Evolutionary conservation across 768 basidiomycete genomes (phyloP).

Genomic region (Steccherinum ochraceum): DNA sequence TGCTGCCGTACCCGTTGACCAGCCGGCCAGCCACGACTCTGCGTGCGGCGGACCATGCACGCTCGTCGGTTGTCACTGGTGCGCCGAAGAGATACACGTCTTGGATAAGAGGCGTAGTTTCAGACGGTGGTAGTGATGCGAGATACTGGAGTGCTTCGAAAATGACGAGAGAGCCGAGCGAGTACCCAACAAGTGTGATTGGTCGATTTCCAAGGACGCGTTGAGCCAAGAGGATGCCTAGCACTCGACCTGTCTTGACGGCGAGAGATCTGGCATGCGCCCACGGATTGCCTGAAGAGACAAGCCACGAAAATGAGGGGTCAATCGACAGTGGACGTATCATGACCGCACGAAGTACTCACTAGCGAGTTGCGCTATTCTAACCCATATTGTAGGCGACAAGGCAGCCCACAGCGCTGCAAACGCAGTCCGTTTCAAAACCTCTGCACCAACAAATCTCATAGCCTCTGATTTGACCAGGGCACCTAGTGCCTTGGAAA

Average conservation of each 20-base stretch:
- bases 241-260: slow-evolving; percentile 45
- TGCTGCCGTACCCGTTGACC: slow-evolving; percentile 45
- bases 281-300: slow-evolving; percentile 48
- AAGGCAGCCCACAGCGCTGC: slow-evolving; percentile 42
- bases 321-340: neutral
- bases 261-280: slow-evolving; percentile 49
- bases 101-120: slow-evolving; percentile 43
- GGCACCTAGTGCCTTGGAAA: slow-evolving; percentile 40
- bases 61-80: slow-evolving; percentile 35
- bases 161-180: slow-evolving; percentile 49
- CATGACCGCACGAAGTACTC: slow-evolving; percentile 10
- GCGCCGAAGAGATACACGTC: slow-evolving; percentile 52
- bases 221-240: slow-evolving; percentile 43
- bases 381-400: slow-evolving; percentile 43
- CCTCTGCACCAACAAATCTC: slow-evolving; percentile 41
- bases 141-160: slow-evolving; percentile 49
- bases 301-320: too few relatives aligned
- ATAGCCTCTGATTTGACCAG: slow-evolving; percentile 43
- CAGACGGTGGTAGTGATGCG: slow-evolving; percentile 33
- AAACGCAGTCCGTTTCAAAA: slow-evolving; percentile 45
- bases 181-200: slow-evolving; percentile 50
- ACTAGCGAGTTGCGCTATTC: slow-evolving; percentile 51
- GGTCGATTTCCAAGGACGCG: slow-evolving; percentile 50
- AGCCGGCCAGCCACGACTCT: slow-evolving; percentile 45
- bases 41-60: slow-evolving; percentile 39